These are phyloP conservation scores for Staphylotrichum tortipilum DNA, from an alignment of 495 filamentous ascomycete genomes.

Conservation along the genomic window DNA sequence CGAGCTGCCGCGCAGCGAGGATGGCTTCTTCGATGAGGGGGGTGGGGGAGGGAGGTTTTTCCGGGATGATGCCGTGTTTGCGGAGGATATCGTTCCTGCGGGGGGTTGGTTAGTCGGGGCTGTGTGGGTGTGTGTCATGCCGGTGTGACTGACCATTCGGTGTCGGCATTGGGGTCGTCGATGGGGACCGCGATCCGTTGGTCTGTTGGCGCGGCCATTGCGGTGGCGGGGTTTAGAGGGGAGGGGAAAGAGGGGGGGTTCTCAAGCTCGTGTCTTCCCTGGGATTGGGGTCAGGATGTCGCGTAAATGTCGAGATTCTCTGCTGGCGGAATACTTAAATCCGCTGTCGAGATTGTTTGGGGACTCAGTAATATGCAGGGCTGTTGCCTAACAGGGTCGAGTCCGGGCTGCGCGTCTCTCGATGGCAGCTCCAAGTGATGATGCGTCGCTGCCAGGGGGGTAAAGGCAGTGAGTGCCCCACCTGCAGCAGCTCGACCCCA, in stretches of 20 bases:
- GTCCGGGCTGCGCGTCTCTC: not conserved
- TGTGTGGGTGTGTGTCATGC: not conserved
- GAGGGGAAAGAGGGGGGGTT: not conserved
- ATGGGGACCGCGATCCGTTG: constrained; percentile 67
- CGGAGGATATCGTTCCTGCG: constrained; percentile 96
- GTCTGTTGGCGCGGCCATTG: constrained; percentile 68
- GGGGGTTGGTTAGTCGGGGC: too few relatives aligned
- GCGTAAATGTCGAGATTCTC: not conserved
- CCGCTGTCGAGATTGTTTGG: not conserved
- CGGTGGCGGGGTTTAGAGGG: not conserved
- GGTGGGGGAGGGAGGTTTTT: constrained; percentile 89
- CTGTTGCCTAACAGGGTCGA: too few relatives aligned
- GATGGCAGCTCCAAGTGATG: too few relatives aligned
- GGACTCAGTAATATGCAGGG: too few relatives aligned
- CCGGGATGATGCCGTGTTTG: constrained; percentile 89
- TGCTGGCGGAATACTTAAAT: not conserved
- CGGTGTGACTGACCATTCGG: constrained; percentile 67
- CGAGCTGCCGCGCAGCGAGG: constrained; percentile 64
- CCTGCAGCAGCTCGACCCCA: not conserved
- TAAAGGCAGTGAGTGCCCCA: not conserved
- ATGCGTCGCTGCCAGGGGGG: too few relatives aligned
- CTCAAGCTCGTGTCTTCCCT: too few relatives aligned
- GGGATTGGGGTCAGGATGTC: not conserved
- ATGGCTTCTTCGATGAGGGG: constrained; percentile 95
- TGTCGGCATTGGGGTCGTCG: constrained; percentile 92